phyloP scores from a whole-genome alignment of 495 filamentous ascomycete genomes.

The Podospora conica region DNA sequence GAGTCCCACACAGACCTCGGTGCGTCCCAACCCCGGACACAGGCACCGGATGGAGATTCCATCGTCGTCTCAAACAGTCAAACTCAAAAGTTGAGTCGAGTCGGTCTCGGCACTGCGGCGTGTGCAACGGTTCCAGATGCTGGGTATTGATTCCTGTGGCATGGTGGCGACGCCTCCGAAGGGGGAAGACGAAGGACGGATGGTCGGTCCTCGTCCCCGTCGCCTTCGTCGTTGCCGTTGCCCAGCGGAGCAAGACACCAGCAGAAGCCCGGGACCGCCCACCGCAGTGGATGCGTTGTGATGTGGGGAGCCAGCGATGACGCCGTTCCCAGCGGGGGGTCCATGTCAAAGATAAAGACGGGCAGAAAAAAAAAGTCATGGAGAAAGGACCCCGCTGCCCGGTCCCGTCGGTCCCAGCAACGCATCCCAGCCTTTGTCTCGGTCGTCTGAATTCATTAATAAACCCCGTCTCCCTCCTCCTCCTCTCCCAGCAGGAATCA shows the following conservation, averaged over 20 bases:
- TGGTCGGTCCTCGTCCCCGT: conserved; percentile 3
- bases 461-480: neutral
- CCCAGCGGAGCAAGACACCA: neutral
- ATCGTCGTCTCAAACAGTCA: neutral
- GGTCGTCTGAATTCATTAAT: neutral
- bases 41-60: neutral
- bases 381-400: neutral
- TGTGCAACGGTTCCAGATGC: neutral
- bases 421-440: neutral
- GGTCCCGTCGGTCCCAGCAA: conserved; percentile 6
- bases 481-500: neutral
- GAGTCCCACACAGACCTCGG: neutral
- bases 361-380: conserved; percentile 7
- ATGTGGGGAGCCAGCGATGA: conserved; percentile 3
- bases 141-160: neutral
- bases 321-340: conserved; percentile 9
- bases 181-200: neutral
- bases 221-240: neutral
- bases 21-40: neutral
- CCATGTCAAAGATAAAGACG: conserved; percentile 4
- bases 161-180: neutral
- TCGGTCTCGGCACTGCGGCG: neutral
- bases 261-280: neutral
- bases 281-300: neutral
- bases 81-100: neutral